Evolutionary conservation across 495 filamentous ascomycete genomes (phyloP).

Genomic region (Daldinia vernicosa): DNA sequence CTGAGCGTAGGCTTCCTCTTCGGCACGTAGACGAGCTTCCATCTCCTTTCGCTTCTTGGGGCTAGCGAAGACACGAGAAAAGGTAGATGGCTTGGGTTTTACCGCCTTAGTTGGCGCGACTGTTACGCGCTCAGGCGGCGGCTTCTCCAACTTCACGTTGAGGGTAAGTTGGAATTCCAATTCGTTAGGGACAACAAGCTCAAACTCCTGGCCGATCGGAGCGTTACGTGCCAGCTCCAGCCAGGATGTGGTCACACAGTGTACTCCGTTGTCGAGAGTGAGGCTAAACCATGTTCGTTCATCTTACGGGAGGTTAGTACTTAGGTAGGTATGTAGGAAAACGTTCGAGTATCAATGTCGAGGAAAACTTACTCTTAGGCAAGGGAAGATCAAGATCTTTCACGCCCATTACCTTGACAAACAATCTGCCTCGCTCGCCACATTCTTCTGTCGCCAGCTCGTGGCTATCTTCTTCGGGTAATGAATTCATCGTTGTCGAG

Average conservation of each 20-base stretch:
- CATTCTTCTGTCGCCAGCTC: slow-evolving; percentile 73
- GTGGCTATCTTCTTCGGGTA: slow-evolving; percentile 64
- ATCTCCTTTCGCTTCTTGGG: slow-evolving; percentile 95
- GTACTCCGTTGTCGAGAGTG: slow-evolving; percentile 94
- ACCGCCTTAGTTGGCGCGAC: slow-evolving; percentile 66
- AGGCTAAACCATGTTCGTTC: slow-evolving; percentile 92
- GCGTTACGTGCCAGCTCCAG: slow-evolving; percentile 91
- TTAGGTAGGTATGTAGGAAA: neutral
- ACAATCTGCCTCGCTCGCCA: slow-evolving; percentile 89
- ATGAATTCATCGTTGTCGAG: slow-evolving; percentile 64
- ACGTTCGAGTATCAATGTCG: neutral
- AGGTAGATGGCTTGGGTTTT: slow-evolving; percentile 79
- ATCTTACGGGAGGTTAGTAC: slow-evolving; percentile 60
- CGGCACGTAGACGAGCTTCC: slow-evolving; percentile 80
- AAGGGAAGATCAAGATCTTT: slow-evolving; percentile 93
- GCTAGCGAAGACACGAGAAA: slow-evolving; percentile 90
- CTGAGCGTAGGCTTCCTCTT: slow-evolving; percentile 70
- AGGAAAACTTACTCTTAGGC: slow-evolving; percentile 75
- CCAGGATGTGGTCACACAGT: slow-evolving; percentile 97
- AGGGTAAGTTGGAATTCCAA: slow-evolving; percentile 97
- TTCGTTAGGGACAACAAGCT: slow-evolving; percentile 95
- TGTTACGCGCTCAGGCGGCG: slow-evolving; percentile 63
- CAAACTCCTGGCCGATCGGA: slow-evolving; percentile 97
- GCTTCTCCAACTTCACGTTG: slow-evolving; percentile 90
- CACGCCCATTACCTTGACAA: slow-evolving; percentile 96